These are phyloP conservation scores for Stachybotrys elegans DNA, from an alignment of 2,329 filamentous ascomycete species.

Conservation along the genomic window DNA sequence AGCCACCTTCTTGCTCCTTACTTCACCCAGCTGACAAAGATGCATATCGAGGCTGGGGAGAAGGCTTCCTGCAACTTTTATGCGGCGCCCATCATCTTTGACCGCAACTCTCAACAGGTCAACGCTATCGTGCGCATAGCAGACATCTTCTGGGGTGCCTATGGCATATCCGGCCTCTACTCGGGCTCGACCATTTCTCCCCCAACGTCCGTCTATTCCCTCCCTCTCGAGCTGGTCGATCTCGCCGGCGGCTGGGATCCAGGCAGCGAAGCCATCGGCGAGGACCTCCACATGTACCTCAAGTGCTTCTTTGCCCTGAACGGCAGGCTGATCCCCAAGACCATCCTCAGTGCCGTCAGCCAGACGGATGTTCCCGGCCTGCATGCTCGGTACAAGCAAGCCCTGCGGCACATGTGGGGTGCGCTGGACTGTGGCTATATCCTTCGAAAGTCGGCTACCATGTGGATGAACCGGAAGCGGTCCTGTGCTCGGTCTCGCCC, in stretches of 20 bases:
- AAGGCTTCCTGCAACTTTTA: slow-evolving; percentile 61
- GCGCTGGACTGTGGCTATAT: slow-evolving; percentile 66
- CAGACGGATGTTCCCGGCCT: slow-evolving; percentile 68
- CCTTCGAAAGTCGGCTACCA: slow-evolving; percentile 49
- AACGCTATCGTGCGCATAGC: slow-evolving; percentile 65
- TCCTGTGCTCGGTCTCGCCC: slow-evolving; percentile 50
- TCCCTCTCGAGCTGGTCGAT: slow-evolving; percentile 62
- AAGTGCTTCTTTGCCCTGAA: slow-evolving; percentile 74
- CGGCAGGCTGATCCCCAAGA: slow-evolving; percentile 59
- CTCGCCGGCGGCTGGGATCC: slow-evolving; percentile 69
- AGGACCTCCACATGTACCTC: slow-evolving; percentile 73
- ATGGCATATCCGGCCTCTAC: slow-evolving; percentile 65
- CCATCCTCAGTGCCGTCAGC: slow-evolving; percentile 64
- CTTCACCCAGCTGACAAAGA: slow-evolving; percentile 58
- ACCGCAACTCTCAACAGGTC: slow-evolving; percentile 65
- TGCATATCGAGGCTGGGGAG: slow-evolving; percentile 56
- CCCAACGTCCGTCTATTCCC: slow-evolving; percentile 69
- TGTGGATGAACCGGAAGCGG: slow-evolving; percentile 53
- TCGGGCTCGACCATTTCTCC: slow-evolving; percentile 59
- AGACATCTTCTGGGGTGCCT: slow-evolving; percentile 67
- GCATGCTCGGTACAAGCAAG: slow-evolving; percentile 65
- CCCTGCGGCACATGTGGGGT: slow-evolving; percentile 72
- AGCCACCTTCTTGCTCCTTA: slow-evolving; percentile 66
- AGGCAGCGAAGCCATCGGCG: slow-evolving; percentile 65
- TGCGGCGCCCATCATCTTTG: slow-evolving; percentile 66